phyloP scores from a whole-genome alignment of 164 flowering plant genomes.

The Tetracentron sinense region DNA sequence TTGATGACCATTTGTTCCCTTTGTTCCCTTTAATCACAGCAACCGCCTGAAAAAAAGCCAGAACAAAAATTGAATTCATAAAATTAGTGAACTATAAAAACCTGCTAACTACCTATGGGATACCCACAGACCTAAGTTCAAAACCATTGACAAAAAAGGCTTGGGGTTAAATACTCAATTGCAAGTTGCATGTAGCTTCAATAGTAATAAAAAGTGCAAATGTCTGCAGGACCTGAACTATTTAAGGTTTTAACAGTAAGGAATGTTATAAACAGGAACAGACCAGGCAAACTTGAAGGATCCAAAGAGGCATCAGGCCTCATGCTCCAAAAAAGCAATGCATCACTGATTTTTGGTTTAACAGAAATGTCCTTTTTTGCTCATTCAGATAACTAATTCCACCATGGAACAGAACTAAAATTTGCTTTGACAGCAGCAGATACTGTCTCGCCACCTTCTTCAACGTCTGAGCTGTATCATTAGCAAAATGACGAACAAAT shows the following conservation, averaged over 20 bases:
- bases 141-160: no score
- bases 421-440: conserved; percentile 76
- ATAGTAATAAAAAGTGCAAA: background rate
- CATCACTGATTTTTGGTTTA: conserved; percentile 89
- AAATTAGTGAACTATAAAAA: background rate
- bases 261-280: conserved; percentile 13
- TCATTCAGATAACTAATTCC: conserved; percentile 85
- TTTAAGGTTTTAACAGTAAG: background rate
- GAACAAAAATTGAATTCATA: conserved; percentile 2
- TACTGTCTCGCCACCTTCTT: conserved; percentile 97
- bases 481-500: no score
- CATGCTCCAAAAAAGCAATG: conserved; percentile 97
- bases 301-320: conserved; percentile 84
- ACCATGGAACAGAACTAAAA: conserved; percentile 65
- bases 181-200: no score
- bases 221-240: background rate
- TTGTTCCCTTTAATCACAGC: conserved; percentile 85
- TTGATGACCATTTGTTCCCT: conserved; percentile 94
- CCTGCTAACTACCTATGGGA: no score
- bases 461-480: conserved; percentile 81
- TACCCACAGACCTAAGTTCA: background rate
- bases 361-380: conserved; percentile 72
- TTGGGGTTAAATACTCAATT: no score
- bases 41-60: conserved; percentile 59
- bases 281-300: conserved; percentile 90